phyloP scores from a whole-genome alignment of 78 protist genomes.

The Carpediemonas membranifera region DNA sequence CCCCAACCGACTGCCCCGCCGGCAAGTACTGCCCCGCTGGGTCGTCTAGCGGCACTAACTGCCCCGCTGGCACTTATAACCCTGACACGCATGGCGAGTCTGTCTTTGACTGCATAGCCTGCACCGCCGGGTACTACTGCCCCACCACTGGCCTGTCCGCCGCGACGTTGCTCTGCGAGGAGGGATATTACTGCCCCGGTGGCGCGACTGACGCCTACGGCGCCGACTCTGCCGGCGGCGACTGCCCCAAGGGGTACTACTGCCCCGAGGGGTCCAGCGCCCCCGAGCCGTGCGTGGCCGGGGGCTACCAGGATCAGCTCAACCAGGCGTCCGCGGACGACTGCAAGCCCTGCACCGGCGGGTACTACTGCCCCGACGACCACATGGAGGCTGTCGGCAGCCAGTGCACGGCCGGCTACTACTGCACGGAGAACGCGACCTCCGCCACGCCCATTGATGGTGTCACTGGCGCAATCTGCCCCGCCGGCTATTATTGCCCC shows the following conservation, averaged over 20 bases:
- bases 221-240: conserved; percentile 10
- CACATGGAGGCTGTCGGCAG: not conserved
- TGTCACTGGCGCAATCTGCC: conserved; percentile 3
- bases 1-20: conserved; percentile 6
- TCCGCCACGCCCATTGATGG: not conserved
- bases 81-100: not conserved
- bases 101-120: not conserved
- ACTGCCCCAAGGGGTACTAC: conserved; percentile 26
- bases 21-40: conserved; percentile 22
- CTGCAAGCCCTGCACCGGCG: conserved; percentile 13
- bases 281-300: conserved; percentile 5
- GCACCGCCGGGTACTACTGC: conserved; percentile 36
- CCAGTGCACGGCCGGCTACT: conserved; percentile 8
- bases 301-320: conserved; percentile 3
- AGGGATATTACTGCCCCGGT: conserved; percentile 20
- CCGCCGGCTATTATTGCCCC: conserved; percentile 7
- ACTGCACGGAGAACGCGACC: not conserved
- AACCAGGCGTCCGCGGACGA: not conserved
- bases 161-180: conserved; percentile 29
- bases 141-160: not conserved
- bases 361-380: conserved; percentile 14
- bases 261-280: conserved; percentile 15
- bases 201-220: not conserved
- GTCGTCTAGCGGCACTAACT: conserved; percentile 6
- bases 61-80: conserved; percentile 30